phyloP scores from a whole-genome alignment of 352 stramenopile species.

The Phytophthora cryptogea region DNA sequence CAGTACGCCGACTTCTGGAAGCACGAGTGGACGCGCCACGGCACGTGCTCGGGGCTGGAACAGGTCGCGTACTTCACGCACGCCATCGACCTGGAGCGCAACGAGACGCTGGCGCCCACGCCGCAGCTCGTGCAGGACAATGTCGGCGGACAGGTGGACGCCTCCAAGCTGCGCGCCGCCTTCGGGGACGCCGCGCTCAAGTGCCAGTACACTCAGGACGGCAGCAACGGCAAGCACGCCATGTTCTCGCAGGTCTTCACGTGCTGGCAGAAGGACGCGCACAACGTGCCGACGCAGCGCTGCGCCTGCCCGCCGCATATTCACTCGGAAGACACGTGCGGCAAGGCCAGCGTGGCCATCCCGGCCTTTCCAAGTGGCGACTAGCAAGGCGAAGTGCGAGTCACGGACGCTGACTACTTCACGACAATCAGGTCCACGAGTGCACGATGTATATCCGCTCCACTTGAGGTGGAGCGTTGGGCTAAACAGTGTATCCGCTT shows the following conservation, averaged over 20 bases:
- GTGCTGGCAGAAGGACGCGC: conserved; percentile 77
- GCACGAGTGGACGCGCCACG: conserved; percentile 94
- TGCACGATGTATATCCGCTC: conserved; percentile 6
- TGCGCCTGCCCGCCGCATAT: conserved; percentile 63
- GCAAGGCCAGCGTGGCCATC: conserved; percentile 50
- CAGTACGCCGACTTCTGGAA: conserved; percentile 90
- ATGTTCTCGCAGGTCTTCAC: conserved; percentile 79
- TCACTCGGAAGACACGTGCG: conserved; percentile 77
- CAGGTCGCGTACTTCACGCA: conserved; percentile 87
- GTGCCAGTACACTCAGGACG: conserved; percentile 18
- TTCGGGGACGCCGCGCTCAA: conserved; percentile 48
- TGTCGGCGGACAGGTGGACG: conserved; percentile 56
- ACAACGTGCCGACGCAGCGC: conserved; percentile 54
- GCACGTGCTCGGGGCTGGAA: conserved; percentile 89
- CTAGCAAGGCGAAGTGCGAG: conserved; percentile 20
- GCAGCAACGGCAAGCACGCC: conserved; percentile 12
- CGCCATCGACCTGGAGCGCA: conserved; percentile 81
- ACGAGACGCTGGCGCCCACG: conserved; percentile 66
- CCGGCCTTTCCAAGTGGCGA: conserved; percentile 45
- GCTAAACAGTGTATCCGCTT: conserved; percentile 25
- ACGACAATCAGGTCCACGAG: conserved; percentile 24
- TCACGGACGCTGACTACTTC: conserved; percentile 25
- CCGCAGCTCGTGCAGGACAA: conserved; percentile 64
- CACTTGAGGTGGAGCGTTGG: conserved; percentile 18
- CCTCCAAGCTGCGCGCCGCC: conserved; percentile 46